Percentiles rank a stretch among this genome's conserved stretches.
Conservation (phyloP, 2,329 filamentous ascomycete species). For the Pezicula rhizophila region DNA sequence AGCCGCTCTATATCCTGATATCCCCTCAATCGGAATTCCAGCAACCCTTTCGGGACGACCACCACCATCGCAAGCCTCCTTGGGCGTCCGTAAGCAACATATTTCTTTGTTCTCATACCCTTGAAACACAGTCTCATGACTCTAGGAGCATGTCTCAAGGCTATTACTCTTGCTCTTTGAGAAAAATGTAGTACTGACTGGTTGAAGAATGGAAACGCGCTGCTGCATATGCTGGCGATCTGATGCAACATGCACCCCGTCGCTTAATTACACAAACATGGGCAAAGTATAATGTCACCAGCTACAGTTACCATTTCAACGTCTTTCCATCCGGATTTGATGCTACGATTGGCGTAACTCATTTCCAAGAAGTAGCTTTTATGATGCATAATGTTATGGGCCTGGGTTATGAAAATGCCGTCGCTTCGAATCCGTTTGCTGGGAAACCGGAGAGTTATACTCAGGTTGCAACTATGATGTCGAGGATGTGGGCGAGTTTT, state of each 20-base stretch:
- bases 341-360: conserved; percentile 38
- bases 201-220: conserved; percentile 51
- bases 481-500: conserved; percentile 20
- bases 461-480: conserved; percentile 15
- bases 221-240: conserved; percentile 49
- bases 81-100: too few relatives aligned
- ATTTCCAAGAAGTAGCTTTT: conserved; percentile 42
- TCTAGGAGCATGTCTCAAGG: too few relatives aligned
- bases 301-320: conserved; percentile 59
- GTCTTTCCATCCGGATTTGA: conserved; percentile 40
- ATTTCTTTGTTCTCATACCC: too few relatives aligned
- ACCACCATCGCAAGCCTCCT: conserved; percentile 24
- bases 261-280: conserved; percentile 47
- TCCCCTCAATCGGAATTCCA: conserved; percentile 43
- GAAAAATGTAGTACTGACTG: too few relatives aligned
- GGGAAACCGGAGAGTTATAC: conserved; percentile 10
- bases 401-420: conserved; percentile 14
- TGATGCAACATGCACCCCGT: conserved; percentile 48
- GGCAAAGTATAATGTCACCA: conserved; percentile 39
- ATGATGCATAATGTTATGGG: conserved; percentile 28
- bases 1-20: conserved; percentile 43
- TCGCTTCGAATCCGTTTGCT: conserved; percentile 13
- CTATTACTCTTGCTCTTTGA: too few relatives aligned
- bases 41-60: conserved; percentile 14
- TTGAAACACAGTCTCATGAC: too few relatives aligned